Conservation (phyloP, 2,329 filamentous ascomycete species). For the Botrytis elliptica region DNA sequence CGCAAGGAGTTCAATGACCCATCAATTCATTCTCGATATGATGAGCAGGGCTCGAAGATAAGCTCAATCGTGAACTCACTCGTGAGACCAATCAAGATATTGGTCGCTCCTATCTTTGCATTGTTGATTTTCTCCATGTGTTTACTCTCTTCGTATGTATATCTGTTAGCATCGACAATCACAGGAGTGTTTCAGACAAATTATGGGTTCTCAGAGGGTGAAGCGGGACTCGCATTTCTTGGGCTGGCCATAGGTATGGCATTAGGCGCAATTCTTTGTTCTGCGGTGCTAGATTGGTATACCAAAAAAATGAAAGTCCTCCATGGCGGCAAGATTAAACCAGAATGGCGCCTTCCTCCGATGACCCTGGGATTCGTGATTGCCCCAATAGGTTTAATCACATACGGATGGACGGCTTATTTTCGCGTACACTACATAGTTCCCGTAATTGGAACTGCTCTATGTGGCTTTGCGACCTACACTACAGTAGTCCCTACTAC, state of each 20-base stretch:
- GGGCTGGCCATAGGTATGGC: conserved; percentile 45
- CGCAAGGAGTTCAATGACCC: too few relatives aligned
- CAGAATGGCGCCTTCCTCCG: conserved; percentile 61
- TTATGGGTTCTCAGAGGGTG: conserved; percentile 55
- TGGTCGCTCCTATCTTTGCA: conserved; percentile 52
- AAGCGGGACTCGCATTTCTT: conserved; percentile 56
- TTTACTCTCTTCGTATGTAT: conserved; percentile 54
- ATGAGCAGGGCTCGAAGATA: too few relatives aligned
- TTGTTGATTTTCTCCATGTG: conserved; percentile 50
- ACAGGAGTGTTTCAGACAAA: conserved; percentile 53
- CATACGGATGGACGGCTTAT: conserved; percentile 57
- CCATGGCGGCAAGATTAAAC: conserved; percentile 40
- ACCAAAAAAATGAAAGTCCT: conserved; percentile 38
- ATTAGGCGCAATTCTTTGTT: conserved; percentile 2
- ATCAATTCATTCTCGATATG: too few relatives aligned
- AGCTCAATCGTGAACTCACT: conserved; percentile 38
- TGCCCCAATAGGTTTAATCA: conserved; percentile 53
- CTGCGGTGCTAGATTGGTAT: background rate
- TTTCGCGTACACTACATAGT: conserved; percentile 52
- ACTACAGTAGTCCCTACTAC: conserved; percentile 23
- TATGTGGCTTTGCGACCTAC: conserved; percentile 46
- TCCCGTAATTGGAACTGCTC: conserved; percentile 53
- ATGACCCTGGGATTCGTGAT: conserved; percentile 53
- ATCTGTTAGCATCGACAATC: conserved; percentile 58
- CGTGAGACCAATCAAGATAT: conserved; percentile 46